Evolutionary conservation across 805 yeast genomes (phyloP), one percentile per base, ranked within the genome.

Genomic region (Blastobotrys chiropterorum): DNA sequence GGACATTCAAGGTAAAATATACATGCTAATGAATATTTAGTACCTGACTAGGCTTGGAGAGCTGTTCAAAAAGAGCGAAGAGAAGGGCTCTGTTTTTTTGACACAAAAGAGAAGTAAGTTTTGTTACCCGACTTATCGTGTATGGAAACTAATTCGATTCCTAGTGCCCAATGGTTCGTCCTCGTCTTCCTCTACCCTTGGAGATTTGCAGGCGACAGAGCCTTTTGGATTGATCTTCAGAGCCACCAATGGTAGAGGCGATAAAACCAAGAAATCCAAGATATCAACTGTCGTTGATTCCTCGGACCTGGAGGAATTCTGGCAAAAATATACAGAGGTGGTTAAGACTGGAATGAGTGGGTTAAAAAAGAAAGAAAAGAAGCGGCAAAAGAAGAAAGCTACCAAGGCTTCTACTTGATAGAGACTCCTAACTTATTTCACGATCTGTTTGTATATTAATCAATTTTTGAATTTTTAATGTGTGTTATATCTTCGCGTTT

Each of bases 331-430:
- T 68, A 70, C 87, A 0, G 81, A 80, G 43, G 78, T 78, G 0
- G 73, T 90, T 51, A 90, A 87, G 64, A 64, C 73, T 19, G 90
- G 94, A 3, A 80, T 86, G 67, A 71, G 72, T 2, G 96, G 96
- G 1, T 75, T 90, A 66, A 78, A 81, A 64, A 87, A 85, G 78
- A 89, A 87, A 72, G 88, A 86, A 74, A 82, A 82, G 69, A 83
- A 81, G 74, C 78, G 77, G 71, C 82, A 80, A 72, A 74, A 77
- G 64, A 76, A 74, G 13, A 47, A 49, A 26, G n/a, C n/a, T n/a
- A n/a, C n/a, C n/a, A n/a, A n/a, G n/a, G n/a, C n/a, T n/a, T n/a
- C n/a, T n/a, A n/a, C n/a, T n/a, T n/a, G n/a, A n/a, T n/a, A n/a
- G n/a, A n/a, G n/a, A n/a, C n/a, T n/a, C n/a, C n/a, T n/a, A n/a